Base-by-base conservation (phyloP, 352 stramenopile species). In the Phytophthora rubi region DNA sequence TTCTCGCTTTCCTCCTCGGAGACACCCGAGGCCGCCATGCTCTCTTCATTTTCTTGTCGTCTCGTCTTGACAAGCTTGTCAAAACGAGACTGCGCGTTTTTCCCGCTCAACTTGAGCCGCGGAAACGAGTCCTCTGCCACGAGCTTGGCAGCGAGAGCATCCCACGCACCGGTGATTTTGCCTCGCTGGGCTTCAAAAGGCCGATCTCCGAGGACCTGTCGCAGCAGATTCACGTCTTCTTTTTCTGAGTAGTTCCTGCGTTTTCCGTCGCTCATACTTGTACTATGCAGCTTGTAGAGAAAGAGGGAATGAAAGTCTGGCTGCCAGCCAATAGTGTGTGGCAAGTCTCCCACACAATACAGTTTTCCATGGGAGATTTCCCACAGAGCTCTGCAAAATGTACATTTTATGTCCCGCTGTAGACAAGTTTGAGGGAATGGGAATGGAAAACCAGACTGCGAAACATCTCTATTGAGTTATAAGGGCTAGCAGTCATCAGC, bases 11-110 rank as follows among this genome's bases (percentile, higher is more conserved):
- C 61, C 2, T 62, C 52, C 42, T 62, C 53, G 12, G 42, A 53
- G 13, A 61, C 35, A 6, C 35, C 35, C 33, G 8, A 42, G 10
- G 33, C 7, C 10, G 33, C 33, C 33, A 42, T 13, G 7, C 39
- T 56, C 28, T 68, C 53, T 5, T 61, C 44, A 8, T 59, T 60
- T 37, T 67, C 45, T 10, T 30, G 7, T 12, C 52, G 42, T 48
- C 52, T 59, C 39, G 32, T 26, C 37, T 61, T 68, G 26, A 60
- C 23, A 37, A 61, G 60, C 39, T 61, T 55, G 30, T 42, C 45
- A 56, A 58, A 42, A 13, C 35, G 35, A 42, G 35, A 42, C 35
- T 42, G 35, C 35, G 6, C 35, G 6, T 42, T 42, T 42, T 42
- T 13, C 2, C 12, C 35, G 1, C 33, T 9, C 8, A 42, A 13